These are phyloP conservation scores for Hymenoscyphus scutula DNA, from an alignment of 2,329 filamentous ascomycete genomes.

Conservation along the genomic window DNA sequence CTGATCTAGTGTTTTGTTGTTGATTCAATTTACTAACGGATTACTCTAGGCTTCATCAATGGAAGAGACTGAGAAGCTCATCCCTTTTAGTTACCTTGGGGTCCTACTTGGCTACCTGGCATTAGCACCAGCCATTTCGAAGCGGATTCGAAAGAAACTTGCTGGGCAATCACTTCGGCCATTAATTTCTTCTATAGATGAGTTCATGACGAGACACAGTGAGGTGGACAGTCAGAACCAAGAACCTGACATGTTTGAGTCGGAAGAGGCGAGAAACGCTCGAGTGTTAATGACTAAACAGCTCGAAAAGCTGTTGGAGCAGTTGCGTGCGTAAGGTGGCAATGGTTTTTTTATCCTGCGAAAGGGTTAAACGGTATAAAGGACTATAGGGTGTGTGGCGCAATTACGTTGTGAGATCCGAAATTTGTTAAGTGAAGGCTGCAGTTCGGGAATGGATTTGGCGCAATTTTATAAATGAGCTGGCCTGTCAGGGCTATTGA, in stretches of 20 bases:
- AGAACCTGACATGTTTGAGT: background rate
- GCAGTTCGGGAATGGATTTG: too few species aligned
- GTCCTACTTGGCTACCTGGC: constrained; percentile 81
- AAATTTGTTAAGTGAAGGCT: too few species aligned
- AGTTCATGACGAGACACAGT: constrained; percentile 60
- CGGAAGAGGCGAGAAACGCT: background rate
- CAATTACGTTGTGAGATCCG: too few species aligned
- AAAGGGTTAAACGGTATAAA: background rate
- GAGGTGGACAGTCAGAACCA: constrained; percentile 46
- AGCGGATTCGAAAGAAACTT: constrained; percentile 43
- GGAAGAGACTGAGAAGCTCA: constrained; percentile 74
- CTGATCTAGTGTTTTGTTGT: background rate
- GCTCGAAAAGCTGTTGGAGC: constrained; percentile 1
- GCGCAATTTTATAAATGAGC: too few species aligned
- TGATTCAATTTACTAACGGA: constrained; percentile 16
- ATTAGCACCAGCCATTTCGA: constrained; percentile 49
- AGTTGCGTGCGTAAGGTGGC: background rate
- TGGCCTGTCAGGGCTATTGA: too few species aligned
- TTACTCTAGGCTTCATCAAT: constrained; percentile 60
- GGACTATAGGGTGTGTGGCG: too few species aligned
- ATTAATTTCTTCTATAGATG: constrained; percentile 56
- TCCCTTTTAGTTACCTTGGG: constrained; percentile 82
- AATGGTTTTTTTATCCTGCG: background rate
- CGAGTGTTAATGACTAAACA: background rate
- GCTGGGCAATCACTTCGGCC: constrained; percentile 46